Evolutionary conservation across 345 rosid genomes (phyloP).

Genomic region (Diplotaxis tenuifolia): DNA sequence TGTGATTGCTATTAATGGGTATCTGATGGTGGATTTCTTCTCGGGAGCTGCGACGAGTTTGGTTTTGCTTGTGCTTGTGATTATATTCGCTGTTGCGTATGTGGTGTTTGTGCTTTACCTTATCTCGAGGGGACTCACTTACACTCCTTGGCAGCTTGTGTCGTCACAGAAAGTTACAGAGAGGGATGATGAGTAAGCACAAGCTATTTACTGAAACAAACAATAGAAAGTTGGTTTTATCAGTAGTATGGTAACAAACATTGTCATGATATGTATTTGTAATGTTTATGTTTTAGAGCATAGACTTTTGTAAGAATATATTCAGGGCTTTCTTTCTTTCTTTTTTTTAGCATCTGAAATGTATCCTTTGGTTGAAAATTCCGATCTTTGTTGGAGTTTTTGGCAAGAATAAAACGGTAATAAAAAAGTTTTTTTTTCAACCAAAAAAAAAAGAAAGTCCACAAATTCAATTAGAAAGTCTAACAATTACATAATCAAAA

Average conservation of each 20-base stretch:
- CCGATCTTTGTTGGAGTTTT: neutral
- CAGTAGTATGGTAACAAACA: neutral
- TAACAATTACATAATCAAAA: neutral
- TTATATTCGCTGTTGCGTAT: conserved; percentile 51
- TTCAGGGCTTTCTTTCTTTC: neutral
- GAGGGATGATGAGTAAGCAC: conserved; percentile 27
- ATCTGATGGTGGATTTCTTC: conserved; percentile 81
- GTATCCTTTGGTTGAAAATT: neutral
- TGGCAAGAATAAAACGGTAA: neutral
- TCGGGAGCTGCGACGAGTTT: conserved; percentile 53
- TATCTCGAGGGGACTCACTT: conserved; percentile 45
- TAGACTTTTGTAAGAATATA: neutral
- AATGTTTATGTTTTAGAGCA: conserved; percentile 13
- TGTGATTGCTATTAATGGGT: conserved; percentile 86
- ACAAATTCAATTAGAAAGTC: neutral
- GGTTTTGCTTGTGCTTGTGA: conserved; percentile 37
- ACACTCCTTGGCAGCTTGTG: conserved; percentile 39
- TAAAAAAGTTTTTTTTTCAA: neutral
- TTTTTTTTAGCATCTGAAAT: neutral
- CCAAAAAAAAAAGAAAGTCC: neutral
- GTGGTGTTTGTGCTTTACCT: conserved; percentile 70
- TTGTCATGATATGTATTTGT: conserved; percentile 1
- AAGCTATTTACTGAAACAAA: conserved; percentile 20
- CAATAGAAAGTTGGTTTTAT: conserved; percentile 10
- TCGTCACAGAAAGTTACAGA: conserved; percentile 27